Evolutionary conservation across 805 yeast species (phyloP).

Genomic region (Candida boleticola): DNA sequence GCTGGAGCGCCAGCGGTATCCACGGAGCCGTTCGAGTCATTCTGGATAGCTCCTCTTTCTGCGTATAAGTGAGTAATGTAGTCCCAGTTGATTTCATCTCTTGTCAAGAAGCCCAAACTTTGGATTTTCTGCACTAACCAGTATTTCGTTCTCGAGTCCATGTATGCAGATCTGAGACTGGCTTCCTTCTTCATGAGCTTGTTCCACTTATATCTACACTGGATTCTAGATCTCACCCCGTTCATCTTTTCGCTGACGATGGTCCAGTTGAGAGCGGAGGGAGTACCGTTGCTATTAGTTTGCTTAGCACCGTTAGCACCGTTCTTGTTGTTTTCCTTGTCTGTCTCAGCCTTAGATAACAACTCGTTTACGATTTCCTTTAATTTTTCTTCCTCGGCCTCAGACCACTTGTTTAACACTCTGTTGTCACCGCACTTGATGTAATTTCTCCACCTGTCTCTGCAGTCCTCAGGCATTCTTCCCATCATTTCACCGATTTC

Average conservation of each 20-base stretch:
- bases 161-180: slow-evolving; percentile 25
- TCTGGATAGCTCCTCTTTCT: slow-evolving; percentile 11
- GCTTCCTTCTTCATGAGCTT: slow-evolving; percentile 65
- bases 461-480: slow-evolving; percentile 96
- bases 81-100: slow-evolving; percentile 35
- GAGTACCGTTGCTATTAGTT: slow-evolving; percentile 11
- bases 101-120: slow-evolving; percentile 20
- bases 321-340: slow-evolving; percentile 15
- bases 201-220: slow-evolving; percentile 94
- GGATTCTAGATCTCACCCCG: slow-evolving; percentile 85
- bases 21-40: neutral
- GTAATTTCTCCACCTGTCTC: slow-evolving; percentile 95
- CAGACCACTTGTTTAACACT: slow-evolving; percentile 75
- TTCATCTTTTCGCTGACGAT: slow-evolving; percentile 85
- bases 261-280: slow-evolving; percentile 81
- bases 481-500: slow-evolving; percentile 74
- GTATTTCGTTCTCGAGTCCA: slow-evolving; percentile 31
- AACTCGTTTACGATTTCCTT: slow-evolving; percentile 53
- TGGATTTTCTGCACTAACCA: slow-evolving; percentile 38
- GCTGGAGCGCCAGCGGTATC: neutral
- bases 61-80: slow-evolving; percentile 26
- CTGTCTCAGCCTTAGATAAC: slow-evolving; percentile 27
- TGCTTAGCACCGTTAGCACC: slow-evolving; percentile 7
- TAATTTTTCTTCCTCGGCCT: slow-evolving; percentile 65
- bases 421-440: slow-evolving; percentile 85